Evolutionary conservation across 306 rosid species (phyloP).

Genomic region (Potentilla sterilis): DNA sequence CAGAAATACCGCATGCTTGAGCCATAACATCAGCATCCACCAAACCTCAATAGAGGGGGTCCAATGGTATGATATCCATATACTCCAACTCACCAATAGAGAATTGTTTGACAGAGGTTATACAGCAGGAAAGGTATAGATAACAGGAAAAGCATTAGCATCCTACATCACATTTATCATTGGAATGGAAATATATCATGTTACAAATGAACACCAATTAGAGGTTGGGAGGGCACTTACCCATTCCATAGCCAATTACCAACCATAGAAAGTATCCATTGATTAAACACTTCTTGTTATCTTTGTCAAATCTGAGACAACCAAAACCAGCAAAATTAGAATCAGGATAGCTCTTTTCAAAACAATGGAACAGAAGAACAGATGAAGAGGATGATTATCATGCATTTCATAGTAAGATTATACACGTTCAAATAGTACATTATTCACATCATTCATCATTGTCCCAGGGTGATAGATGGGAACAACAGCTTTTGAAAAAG

Average conservation of each 20-base stretch:
- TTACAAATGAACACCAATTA: background rate
- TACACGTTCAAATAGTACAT: background rate
- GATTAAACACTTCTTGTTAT: conserved; percentile 41
- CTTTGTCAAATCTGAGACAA: conserved; percentile 81
- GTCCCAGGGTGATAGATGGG: background rate
- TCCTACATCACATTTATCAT: background rate
- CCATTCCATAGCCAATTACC: conserved; percentile 77
- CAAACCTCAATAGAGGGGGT: background rate
- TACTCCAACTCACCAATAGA: background rate
- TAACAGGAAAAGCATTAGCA: background rate
- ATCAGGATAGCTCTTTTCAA: background rate
- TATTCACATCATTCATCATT: background rate
- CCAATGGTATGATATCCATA: background rate
- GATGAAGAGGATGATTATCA: background rate
- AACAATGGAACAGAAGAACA: background rate
- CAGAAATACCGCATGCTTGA: background rate
- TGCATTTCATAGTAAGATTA: background rate
- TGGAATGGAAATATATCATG: background rate
- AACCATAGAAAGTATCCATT: conserved; percentile 74
- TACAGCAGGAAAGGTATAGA: background rate
- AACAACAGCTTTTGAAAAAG: background rate
- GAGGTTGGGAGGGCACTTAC: conserved; percentile 52
- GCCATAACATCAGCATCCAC: background rate
- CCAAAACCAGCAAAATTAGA: conserved; percentile 24
- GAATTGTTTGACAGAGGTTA: background rate